phyloP scores from a whole-genome alignment of 768 basidiomycete genomes.

The Suillus decipiens region DNA sequence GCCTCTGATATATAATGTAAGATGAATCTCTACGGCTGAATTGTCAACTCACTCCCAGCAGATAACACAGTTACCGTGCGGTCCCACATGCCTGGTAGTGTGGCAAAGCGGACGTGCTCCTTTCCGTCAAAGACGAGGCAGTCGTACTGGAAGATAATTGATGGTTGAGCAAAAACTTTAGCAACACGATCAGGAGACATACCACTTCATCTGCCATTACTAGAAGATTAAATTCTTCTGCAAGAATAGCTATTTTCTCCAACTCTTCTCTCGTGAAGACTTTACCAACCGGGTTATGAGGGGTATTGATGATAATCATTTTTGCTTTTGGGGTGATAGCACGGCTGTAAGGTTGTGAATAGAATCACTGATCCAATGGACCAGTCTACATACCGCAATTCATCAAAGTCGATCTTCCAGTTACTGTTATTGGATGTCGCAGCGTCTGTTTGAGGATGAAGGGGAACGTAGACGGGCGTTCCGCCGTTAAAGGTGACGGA shows the following conservation, averaged over 20 bases:
- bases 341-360: constrained; percentile 42
- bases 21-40: neutral
- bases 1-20: constrained; percentile 57
- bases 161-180: neutral
- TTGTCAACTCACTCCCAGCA: constrained; percentile 75
- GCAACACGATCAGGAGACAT: constrained; percentile 25
- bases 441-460: constrained; percentile 76
- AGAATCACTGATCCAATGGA: neutral
- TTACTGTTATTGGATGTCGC: constrained; percentile 63
- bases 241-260: constrained; percentile 80
- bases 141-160: constrained; percentile 67
- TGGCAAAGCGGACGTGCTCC: constrained; percentile 91
- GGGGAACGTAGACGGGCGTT: constrained; percentile 89
- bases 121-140: constrained; percentile 85
- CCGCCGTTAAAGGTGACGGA: constrained; percentile 95
- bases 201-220: constrained; percentile 98
- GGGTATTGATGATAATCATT: constrained; percentile 94
- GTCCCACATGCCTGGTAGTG: constrained; percentile 98
- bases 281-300: constrained; percentile 98
- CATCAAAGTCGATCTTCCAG: constrained; percentile 90
- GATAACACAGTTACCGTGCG: constrained; percentile 94
- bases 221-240: constrained; percentile 89
- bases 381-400: constrained; percentile 61
- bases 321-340: constrained; percentile 90
- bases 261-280: constrained; percentile 87